These are phyloP conservation scores for Anthoceros angustus DNA, from an alignment of 225 moss, liverwort and hornwort genomes.

Conservation along the genomic window DNA sequence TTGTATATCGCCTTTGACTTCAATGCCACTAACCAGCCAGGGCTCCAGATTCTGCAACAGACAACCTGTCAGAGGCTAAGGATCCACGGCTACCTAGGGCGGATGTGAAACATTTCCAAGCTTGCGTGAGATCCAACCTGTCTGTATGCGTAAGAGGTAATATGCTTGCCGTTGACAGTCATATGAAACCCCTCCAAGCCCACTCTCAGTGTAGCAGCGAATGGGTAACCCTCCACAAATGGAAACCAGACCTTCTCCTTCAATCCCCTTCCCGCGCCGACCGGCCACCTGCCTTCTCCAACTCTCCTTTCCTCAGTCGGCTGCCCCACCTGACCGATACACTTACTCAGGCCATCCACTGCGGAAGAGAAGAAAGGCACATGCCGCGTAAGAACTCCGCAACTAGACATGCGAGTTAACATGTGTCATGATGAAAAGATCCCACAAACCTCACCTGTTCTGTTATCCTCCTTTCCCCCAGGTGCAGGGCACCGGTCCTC, in stretches of 20 bases:
- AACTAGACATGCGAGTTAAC: background rate
- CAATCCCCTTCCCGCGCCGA: constrained; percentile 16
- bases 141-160: constrained; percentile 70
- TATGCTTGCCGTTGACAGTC: constrained; percentile 79
- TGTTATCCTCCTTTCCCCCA: constrained; percentile 9
- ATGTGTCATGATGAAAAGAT: background rate
- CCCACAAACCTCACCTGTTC: constrained; percentile 22
- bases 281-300: constrained; percentile 39
- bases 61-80: constrained; percentile 3
- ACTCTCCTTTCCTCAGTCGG: constrained; percentile 24
- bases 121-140: constrained; percentile 23
- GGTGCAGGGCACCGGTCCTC: constrained; percentile 63
- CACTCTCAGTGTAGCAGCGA: constrained; percentile 65
- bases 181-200: constrained; percentile 96
- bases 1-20: constrained; percentile 49
- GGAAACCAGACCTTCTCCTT: constrained; percentile 61
- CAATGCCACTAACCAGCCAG: constrained; percentile 54
- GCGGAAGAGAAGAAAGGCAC: constrained; percentile 8
- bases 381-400: too few relatives aligned
- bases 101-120: background rate
- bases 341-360: constrained; percentile 71
- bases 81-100: background rate
- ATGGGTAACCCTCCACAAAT: constrained; percentile 72
- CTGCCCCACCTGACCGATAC: constrained; percentile 52
- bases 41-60: constrained; percentile 64